These are phyloP conservation scores for Cubamyces lactineus DNA, from an alignment of 768 basidiomycete genomes.

Conservation along the genomic window DNA sequence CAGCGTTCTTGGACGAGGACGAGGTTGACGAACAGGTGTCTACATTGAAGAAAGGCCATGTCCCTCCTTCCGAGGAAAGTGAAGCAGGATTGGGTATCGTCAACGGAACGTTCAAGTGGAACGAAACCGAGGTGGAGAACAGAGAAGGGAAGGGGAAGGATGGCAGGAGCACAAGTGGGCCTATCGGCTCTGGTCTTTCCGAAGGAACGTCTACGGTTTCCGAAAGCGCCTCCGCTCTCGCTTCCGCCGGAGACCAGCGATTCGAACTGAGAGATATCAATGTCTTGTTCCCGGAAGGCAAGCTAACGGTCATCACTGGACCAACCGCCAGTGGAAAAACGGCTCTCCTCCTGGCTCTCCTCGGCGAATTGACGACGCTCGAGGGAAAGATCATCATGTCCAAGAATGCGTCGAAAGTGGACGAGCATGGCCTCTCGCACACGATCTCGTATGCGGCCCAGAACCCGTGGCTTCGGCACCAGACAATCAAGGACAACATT, in stretches of 20 bases:
- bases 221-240: slow-evolving; percentile 29
- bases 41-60: slow-evolving; percentile 47
- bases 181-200: slow-evolving; percentile 3
- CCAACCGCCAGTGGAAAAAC: slow-evolving; percentile 87
- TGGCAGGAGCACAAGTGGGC: slow-evolving; percentile 13
- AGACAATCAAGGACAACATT: slow-evolving; percentile 63
- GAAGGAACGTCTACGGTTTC: slow-evolving; percentile 17
- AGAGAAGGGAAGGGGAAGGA: slow-evolving; percentile 25
- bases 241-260: slow-evolving; percentile 42
- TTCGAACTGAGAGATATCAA: slow-evolving; percentile 73
- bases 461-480: slow-evolving; percentile 48
- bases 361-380: slow-evolving; percentile 70
- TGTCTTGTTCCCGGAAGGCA: slow-evolving; percentile 71
- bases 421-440: slow-evolving; percentile 63
- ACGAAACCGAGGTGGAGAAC: slow-evolving; percentile 46
- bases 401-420: slow-evolving; percentile 62
- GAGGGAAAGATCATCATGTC: slow-evolving; percentile 63
- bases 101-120: slow-evolving; percentile 60
- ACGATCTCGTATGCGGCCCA: slow-evolving; percentile 53
- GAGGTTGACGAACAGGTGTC: slow-evolving; percentile 66
- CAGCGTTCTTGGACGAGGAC: slow-evolving; percentile 61
- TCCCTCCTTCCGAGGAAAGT: slow-evolving; percentile 30
- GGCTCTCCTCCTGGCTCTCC: slow-evolving; percentile 71
- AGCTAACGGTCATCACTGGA: slow-evolving; percentile 72
- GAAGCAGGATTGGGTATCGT: slow-evolving; percentile 50